These are phyloP conservation scores for Anacardium occidentale DNA, from an alignment of 345 rosid species.

Conservation along the genomic window DNA sequence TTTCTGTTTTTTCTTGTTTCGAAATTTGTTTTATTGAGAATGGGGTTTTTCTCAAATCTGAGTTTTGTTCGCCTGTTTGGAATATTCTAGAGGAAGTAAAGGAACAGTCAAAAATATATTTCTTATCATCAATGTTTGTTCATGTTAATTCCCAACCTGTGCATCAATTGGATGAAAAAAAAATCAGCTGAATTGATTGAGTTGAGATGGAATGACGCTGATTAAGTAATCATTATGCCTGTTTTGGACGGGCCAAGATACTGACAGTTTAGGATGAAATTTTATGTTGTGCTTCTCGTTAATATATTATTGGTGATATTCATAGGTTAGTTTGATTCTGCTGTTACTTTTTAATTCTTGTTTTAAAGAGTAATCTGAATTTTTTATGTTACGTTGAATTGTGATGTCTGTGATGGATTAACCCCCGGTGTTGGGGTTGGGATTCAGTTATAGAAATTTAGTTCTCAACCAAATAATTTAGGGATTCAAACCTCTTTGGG, in stretches of 20 bases:
- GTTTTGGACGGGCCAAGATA: neutral
- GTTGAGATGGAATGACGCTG: too few relatives aligned
- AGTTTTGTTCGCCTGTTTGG: neutral
- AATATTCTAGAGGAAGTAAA: neutral
- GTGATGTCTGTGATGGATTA: neutral
- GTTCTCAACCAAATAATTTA: too few relatives aligned
- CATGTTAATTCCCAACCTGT: neutral
- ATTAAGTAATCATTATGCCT: neutral
- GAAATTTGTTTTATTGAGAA: neutral
- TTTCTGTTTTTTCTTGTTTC: neutral
- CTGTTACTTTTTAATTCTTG: neutral
- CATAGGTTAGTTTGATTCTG: neutral
- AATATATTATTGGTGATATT: too few relatives aligned
- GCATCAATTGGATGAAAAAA: neutral
- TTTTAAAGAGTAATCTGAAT: neutral
- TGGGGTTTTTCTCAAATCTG: constrained; percentile 27
- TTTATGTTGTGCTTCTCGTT: too few relatives aligned
- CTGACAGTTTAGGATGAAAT: neutral
- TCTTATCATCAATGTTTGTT: neutral
- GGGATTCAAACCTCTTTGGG: too few relatives aligned
- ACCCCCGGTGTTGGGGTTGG: too few relatives aligned
- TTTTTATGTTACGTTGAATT: too few relatives aligned
- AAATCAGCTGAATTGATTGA: neutral
- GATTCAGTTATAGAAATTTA: too few relatives aligned
- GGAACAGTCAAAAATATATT: too few relatives aligned